These are phyloP conservation scores for Erysimum pusillum DNA, from an alignment of 441 rosid species.

Conservation along the genomic window DNA sequence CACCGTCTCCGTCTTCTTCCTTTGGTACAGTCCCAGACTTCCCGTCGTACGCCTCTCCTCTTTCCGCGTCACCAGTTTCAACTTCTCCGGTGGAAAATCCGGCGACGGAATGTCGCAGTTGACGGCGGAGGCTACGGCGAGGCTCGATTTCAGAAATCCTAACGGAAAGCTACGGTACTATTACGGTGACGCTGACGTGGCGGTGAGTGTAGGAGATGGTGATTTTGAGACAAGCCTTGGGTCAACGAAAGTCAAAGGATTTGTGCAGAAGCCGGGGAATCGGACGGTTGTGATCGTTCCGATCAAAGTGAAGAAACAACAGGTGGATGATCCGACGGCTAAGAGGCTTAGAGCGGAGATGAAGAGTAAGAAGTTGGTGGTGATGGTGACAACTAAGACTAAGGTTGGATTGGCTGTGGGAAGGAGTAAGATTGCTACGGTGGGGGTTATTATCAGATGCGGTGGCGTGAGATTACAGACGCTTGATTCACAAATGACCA, in stretches of 20 bases:
- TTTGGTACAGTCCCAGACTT: constrained; percentile 69
- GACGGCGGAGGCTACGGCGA: constrained; percentile 50
- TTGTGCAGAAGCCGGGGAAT: constrained; percentile 54
- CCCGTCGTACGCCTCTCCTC: constrained; percentile 75
- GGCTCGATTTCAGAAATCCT: constrained; percentile 62
- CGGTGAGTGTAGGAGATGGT: constrained; percentile 40
- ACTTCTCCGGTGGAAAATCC: constrained; percentile 44
- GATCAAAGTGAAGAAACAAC: constrained; percentile 49
- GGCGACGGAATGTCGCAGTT: constrained; percentile 52
- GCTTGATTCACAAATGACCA: constrained; percentile 57
- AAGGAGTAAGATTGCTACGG: constrained; percentile 52
- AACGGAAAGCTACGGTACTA: constrained; percentile 54
- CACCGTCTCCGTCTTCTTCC: constrained; percentile 54
- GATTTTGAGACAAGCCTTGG: constrained; percentile 52
- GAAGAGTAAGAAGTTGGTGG: constrained; percentile 52
- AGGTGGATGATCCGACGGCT: constrained; percentile 53
- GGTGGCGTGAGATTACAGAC: constrained; percentile 54
- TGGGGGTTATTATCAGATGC: constrained; percentile 53
- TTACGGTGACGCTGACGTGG: constrained; percentile 54
- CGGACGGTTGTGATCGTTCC: constrained; percentile 59
- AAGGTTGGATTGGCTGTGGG: constrained; percentile 53
- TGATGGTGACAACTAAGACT: constrained; percentile 58
- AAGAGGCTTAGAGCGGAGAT: constrained; percentile 47
- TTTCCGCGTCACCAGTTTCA: constrained; percentile 49
- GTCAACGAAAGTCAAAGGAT: constrained; percentile 52